Evolutionary conservation across 2,329 filamentous ascomycete genomes (phyloP).

Genomic region (Diaporthe caulivora): DNA sequence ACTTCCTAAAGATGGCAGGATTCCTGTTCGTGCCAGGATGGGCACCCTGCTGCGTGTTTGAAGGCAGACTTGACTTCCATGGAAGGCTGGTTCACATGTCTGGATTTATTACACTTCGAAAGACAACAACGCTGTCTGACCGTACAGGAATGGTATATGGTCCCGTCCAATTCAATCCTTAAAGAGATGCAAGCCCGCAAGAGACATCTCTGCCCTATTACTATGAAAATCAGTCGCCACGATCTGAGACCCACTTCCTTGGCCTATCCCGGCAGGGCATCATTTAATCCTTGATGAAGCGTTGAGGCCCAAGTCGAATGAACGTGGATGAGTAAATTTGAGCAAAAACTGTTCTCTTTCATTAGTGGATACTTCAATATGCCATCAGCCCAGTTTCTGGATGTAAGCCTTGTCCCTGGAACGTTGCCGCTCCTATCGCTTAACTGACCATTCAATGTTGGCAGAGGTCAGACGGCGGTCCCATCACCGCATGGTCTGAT

Average conservation of each 20-base stretch:
- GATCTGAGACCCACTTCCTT: not conserved
- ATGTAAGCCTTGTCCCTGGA: not conserved
- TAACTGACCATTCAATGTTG: not conserved
- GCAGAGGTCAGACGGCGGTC: not conserved
- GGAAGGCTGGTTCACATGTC: not conserved
- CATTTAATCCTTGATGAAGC: not conserved
- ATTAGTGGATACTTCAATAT: not conserved
- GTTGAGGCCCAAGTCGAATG: not conserved
- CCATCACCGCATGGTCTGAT: not conserved
- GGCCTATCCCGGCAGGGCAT: not conserved
- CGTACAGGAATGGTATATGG: too few relatives aligned
- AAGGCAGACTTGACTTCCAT: not conserved
- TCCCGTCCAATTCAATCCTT: not conserved
- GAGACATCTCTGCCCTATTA: not conserved
- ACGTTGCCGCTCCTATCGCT: not conserved
- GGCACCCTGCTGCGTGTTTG: too few relatives aligned
- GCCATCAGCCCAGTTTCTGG: not conserved
- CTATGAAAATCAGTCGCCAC: not conserved
- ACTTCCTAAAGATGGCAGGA: not conserved
- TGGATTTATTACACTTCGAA: not conserved
- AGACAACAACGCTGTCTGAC: not conserved
- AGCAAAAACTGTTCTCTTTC: not conserved
- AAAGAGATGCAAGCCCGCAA: not conserved
- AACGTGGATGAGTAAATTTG: slow-evolving; percentile 3
- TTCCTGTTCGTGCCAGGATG: not conserved